Percentiles rank a stretch among this genome's conserved stretches.
phyloP scores from a whole-genome alignment of 768 basidiomycete species.

The Trametes sanguinea region DNA sequence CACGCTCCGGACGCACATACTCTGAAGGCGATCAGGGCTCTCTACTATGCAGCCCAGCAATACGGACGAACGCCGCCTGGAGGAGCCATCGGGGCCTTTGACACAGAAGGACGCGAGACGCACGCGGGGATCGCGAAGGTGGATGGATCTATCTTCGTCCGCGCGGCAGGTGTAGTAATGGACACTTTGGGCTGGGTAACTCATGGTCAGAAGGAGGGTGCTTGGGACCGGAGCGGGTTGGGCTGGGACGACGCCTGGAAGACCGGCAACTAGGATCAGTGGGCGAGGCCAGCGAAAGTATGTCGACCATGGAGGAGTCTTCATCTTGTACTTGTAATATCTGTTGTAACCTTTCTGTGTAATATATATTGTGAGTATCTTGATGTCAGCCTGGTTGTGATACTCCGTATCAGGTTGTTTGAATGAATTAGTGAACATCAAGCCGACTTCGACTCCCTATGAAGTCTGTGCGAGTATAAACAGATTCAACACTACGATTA shows the following conservation, averaged over 20 bases:
- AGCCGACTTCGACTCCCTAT: no score
- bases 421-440: no score
- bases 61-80: conserved; percentile 47
- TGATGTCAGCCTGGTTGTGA: no score
- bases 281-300: no score
- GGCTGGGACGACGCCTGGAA: conserved; percentile 67
- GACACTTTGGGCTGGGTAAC: conserved; percentile 57
- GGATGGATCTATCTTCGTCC: conserved; percentile 59
- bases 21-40: conserved; percentile 40
- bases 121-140: conserved; percentile 44
- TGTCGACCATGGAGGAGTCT: no score
- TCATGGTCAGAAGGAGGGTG: conserved; percentile 49
- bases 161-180: conserved; percentile 59
- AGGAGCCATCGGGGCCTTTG: conserved; percentile 45
- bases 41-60: conserved; percentile 48
- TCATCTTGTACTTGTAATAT: no score
- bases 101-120: conserved; percentile 45
- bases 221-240: conserved; percentile 58
- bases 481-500: no score
- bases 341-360: no score
- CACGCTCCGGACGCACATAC: conserved; percentile 55
- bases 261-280: conserved; percentile 27
- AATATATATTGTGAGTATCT: no score
- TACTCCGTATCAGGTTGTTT: no score
- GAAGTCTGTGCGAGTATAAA: no score